A percentile compares a stretch with the other conserved stretches of the same genome.
Evolutionary conservation across 2,329 filamentous ascomycete species (phyloP).

Genomic region (Beauveria brongniartii): DNA sequence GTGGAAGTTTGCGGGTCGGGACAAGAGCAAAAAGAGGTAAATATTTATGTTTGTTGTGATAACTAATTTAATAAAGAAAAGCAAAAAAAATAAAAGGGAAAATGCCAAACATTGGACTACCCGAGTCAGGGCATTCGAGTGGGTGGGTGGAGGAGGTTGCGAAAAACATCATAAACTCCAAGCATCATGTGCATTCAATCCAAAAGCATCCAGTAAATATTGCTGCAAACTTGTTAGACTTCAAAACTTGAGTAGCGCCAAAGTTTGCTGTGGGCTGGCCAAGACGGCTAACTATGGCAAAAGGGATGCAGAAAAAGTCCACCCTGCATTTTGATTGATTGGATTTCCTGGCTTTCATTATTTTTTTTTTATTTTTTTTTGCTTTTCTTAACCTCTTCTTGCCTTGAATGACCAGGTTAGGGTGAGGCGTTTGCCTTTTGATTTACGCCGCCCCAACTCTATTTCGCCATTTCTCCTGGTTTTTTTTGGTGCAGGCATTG

Average conservation of each 20-base stretch:
- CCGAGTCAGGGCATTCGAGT: background rate
- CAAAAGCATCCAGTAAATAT: background rate
- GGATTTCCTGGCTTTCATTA: too few species aligned
- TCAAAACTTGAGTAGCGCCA: background rate
- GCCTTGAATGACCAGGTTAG: too few species aligned
- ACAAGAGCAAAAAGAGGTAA: background rate
- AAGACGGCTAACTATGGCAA: background rate
- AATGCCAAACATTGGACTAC: background rate
- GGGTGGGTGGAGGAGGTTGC: too few species aligned
- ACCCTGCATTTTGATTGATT: too few species aligned
- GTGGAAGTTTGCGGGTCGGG: background rate
- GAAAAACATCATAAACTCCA: too few species aligned
- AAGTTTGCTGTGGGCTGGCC: constrained; percentile 1
- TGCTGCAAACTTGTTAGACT: background rate
- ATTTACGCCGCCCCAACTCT: too few species aligned
- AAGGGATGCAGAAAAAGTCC: background rate
- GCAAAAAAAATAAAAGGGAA: background rate
- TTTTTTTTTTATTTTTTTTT: too few species aligned
- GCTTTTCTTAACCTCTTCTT: too few species aligned
- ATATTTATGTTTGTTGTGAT: too few species aligned
- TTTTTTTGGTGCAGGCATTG: too few species aligned
- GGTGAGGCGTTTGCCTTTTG: too few species aligned
- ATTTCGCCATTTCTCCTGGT: too few species aligned
- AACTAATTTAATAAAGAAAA: background rate
- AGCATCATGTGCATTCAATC: background rate